A percentile compares a stretch with the other conserved stretches of the same genome.
Conservation (phyloP, 2,329 filamentous ascomycete species). For the Acephala macrosclerotiorum region DNA sequence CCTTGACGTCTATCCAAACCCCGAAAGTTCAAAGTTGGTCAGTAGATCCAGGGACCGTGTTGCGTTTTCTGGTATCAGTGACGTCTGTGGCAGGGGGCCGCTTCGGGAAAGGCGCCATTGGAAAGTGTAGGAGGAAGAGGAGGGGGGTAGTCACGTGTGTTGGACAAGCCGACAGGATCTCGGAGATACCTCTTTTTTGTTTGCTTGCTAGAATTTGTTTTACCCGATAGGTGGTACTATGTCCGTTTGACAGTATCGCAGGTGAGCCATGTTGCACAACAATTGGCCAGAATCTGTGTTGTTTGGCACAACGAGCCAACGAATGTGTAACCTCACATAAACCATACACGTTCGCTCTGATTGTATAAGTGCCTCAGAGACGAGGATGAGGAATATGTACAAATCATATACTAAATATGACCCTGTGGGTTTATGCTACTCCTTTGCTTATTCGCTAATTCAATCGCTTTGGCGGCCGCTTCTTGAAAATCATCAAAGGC, state of each 20-base stretch:
- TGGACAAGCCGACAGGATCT: not conserved
- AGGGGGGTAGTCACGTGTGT: not conserved
- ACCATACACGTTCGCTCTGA: not conserved
- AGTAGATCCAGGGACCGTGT: too few species aligned
- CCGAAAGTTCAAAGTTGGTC: too few species aligned
- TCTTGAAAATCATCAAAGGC: slow-evolving; percentile 80
- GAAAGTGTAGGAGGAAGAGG: not conserved
- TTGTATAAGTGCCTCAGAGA: not conserved
- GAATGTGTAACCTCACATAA: not conserved
- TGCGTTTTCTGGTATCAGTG: not conserved
- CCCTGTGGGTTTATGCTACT: slow-evolving; percentile 7
- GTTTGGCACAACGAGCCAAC: not conserved
- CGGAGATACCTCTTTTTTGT: too few species aligned
- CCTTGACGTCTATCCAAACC: too few species aligned
- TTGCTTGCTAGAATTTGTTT: too few species aligned
- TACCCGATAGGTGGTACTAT: not conserved
- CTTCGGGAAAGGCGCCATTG: not conserved
- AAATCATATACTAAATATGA: not conserved
- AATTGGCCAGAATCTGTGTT: not conserved
- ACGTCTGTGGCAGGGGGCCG: not conserved
- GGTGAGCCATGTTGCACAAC: not conserved
- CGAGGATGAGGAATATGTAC: not conserved
- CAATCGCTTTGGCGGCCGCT: slow-evolving; percentile 71
- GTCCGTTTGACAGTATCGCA: not conserved
- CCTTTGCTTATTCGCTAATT: slow-evolving; percentile 53